A percentile compares a stretch with the other conserved stretches of the same genome.
Conservation (phyloP, 495 filamentous ascomycete species). For the Friedmanniomyces simplex region DNA sequence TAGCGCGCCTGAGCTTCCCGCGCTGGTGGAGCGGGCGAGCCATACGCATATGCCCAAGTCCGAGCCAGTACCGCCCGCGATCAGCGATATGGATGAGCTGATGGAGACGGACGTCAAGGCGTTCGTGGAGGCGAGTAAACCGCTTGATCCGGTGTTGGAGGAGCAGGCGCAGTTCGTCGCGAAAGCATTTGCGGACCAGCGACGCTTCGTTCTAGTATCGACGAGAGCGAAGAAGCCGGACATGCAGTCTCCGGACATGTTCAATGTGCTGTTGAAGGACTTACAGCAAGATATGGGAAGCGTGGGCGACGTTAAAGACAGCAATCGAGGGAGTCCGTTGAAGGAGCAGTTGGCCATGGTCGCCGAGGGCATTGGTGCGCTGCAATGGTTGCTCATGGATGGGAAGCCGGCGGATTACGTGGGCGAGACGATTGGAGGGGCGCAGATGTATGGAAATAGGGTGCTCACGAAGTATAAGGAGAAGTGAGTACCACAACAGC, state of each 20-base stretch:
- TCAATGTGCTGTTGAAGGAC: constrained; percentile 68
- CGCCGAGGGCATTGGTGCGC: constrained; percentile 73
- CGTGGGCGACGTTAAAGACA: constrained; percentile 67
- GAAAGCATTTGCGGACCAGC: constrained; percentile 67
- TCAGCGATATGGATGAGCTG: constrained; percentile 78
- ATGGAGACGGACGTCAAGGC: constrained; percentile 64
- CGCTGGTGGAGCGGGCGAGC: background rate
- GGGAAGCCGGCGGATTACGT: constrained; percentile 72
- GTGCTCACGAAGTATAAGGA: constrained; percentile 84
- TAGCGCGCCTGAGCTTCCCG: background rate
- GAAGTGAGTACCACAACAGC: constrained; percentile 48
- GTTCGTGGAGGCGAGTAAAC: constrained; percentile 66
- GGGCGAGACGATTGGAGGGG: constrained; percentile 61
- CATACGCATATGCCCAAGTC: constrained; percentile 29
- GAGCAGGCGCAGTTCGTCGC: constrained; percentile 61
- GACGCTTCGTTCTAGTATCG: constrained; percentile 76
- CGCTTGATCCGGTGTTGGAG: constrained; percentile 64
- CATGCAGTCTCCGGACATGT: constrained; percentile 45
- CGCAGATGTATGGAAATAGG: constrained; percentile 85
- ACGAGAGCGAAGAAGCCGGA: constrained; percentile 90
- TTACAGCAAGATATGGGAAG: constrained; percentile 67
- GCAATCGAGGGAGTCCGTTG: constrained; percentile 56
- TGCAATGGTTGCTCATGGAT: constrained; percentile 78
- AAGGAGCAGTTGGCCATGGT: constrained; percentile 76
- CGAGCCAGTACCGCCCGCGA: constrained; percentile 58